phyloP scores from a whole-genome alignment of 805 yeast genomes.

The Suhomyces pyralidae region DNA sequence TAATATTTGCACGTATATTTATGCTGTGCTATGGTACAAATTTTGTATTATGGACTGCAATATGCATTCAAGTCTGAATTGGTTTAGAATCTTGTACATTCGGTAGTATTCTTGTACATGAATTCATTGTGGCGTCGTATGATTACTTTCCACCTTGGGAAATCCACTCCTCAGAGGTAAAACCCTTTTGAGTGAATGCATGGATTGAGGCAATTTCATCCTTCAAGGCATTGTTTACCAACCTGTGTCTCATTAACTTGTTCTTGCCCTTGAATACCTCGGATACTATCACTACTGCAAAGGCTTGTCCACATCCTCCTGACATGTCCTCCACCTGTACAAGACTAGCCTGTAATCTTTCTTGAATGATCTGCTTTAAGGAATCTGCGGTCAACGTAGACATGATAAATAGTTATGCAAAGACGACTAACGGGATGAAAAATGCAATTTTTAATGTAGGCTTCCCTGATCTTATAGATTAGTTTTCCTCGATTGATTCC shows the following conservation, averaged over 20 bases:
- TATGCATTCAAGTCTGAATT: neutral
- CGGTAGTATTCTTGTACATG: too few relatives aligned
- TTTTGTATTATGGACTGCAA: neutral
- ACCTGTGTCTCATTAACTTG: constrained; percentile 78
- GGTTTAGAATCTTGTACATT: neutral
- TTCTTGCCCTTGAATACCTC: constrained; percentile 74
- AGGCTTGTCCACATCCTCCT: constrained; percentile 98
- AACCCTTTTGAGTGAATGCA: constrained; percentile 91
- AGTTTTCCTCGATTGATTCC: neutral
- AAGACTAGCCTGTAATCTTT: constrained; percentile 56
- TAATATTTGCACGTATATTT: neutral
- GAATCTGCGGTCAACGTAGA: constrained; percentile 33
- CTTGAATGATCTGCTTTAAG: constrained; percentile 49
- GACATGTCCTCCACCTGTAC: constrained; percentile 71
- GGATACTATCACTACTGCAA: constrained; percentile 84
- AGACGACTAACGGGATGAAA: neutral
- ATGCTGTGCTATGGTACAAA: neutral
- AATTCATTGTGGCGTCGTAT: neutral
- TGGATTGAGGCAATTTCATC: constrained; percentile 87
- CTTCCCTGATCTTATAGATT: neutral
- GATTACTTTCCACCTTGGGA: constrained; percentile 32
- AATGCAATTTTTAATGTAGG: neutral
- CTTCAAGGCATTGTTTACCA: constrained; percentile 75
- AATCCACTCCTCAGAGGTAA: constrained; percentile 84
- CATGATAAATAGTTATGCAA: neutral